A percentile compares a stretch with the other conserved stretches of the same genome.
Conservation (phyloP, 495 filamentous ascomycete species). For the Trichoderma erinaceum region DNA sequence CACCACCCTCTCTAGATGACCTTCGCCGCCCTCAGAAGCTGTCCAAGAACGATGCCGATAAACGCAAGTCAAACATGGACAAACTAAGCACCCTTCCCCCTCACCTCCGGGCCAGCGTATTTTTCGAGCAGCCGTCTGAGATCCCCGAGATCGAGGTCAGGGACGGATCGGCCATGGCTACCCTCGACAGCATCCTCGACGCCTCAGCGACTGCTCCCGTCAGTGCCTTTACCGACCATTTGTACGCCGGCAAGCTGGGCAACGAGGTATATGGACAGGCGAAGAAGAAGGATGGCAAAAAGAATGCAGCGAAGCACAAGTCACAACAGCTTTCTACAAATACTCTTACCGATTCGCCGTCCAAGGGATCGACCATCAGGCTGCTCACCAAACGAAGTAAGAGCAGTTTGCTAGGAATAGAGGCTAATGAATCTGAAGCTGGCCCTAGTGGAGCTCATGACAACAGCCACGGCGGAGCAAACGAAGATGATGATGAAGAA, state of each 20-base stretch:
- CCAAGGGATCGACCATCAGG: slow-evolving; percentile 2
- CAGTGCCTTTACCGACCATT: slow-evolving; percentile 89
- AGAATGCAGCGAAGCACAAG: slow-evolving; percentile 19
- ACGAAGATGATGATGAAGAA: slow-evolving; percentile 32
- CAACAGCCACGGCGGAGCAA: slow-evolving; percentile 27
- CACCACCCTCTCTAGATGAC: slow-evolving; percentile 12
- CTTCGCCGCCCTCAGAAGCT: slow-evolving; percentile 18
- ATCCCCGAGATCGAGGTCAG: slow-evolving; percentile 58
- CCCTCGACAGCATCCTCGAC: slow-evolving; percentile 87
- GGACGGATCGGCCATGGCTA: slow-evolving; percentile 75
- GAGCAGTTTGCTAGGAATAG: slow-evolving; percentile 17
- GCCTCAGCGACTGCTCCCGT: slow-evolving; percentile 93
- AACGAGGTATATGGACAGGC: slow-evolving; percentile 55
- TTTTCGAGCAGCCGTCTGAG: slow-evolving; percentile 68
- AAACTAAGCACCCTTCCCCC: slow-evolving; percentile 59
- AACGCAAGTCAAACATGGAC: slow-evolving; percentile 34
- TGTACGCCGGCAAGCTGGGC: slow-evolving; percentile 67
- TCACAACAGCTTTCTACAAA: slow-evolving; percentile 6
- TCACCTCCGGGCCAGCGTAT: slow-evolving; percentile 83
- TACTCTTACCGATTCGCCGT: not conserved
- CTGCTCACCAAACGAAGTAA: slow-evolving; percentile 27
- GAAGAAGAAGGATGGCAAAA: slow-evolving; percentile 29
- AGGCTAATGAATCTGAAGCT: not conserved
- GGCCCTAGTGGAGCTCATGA: slow-evolving; percentile 17
- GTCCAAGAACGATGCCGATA: slow-evolving; percentile 29